A percentile compares a stretch with the other conserved stretches of the same genome.
phyloP scores from a whole-genome alignment of 2,329 filamentous ascomycete genomes.

The Alternaria sp. region DNA sequence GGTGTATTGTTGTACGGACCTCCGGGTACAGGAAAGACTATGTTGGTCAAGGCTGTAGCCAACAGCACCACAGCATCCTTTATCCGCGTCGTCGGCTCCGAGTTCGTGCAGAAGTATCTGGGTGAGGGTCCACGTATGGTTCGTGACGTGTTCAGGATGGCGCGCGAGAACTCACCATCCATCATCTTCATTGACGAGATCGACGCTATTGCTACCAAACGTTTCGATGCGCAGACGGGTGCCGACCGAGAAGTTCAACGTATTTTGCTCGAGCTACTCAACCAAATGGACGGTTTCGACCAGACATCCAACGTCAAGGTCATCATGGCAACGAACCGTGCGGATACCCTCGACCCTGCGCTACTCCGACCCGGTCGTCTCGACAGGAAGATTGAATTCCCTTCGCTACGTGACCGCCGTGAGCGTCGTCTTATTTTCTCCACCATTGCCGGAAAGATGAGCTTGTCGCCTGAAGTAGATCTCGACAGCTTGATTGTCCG shows the following conservation, averaged over 20 bases:
- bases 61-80: slow-evolving; percentile 98
- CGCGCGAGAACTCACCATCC: slow-evolving; percentile 94
- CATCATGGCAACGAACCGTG: slow-evolving; percentile 99
- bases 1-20: slow-evolving; percentile 96
- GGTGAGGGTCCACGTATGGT: slow-evolving; percentile 99
- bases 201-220: slow-evolving; percentile 98
- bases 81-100: slow-evolving; percentile 96
- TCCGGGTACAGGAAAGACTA: slow-evolving; percentile 94
- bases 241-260: slow-evolving; percentile 98
- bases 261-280: slow-evolving; percentile 95
- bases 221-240: slow-evolving; percentile 98
- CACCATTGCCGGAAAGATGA: slow-evolving; percentile 98
- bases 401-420: slow-evolving; percentile 89
- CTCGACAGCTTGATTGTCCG: slow-evolving; percentile 95
- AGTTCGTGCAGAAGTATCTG: slow-evolving; percentile 98
- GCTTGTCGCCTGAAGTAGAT: slow-evolving; percentile 93
- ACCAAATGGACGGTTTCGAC: slow-evolving; percentile 99
- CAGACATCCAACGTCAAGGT: slow-evolving; percentile 99
- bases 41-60: slow-evolving; percentile 97
- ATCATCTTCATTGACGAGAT: slow-evolving; percentile 99
- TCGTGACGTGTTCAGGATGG: slow-evolving; percentile 98
- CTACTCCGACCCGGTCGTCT: slow-evolving; percentile 93
- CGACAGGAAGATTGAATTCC: slow-evolving; percentile 98
- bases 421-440: slow-evolving; percentile 96
- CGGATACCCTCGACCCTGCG: slow-evolving; percentile 95